Conservation (phyloP, 2,329 filamentous ascomycete genomes). For the Colletotrichum orbiculare region DNA sequence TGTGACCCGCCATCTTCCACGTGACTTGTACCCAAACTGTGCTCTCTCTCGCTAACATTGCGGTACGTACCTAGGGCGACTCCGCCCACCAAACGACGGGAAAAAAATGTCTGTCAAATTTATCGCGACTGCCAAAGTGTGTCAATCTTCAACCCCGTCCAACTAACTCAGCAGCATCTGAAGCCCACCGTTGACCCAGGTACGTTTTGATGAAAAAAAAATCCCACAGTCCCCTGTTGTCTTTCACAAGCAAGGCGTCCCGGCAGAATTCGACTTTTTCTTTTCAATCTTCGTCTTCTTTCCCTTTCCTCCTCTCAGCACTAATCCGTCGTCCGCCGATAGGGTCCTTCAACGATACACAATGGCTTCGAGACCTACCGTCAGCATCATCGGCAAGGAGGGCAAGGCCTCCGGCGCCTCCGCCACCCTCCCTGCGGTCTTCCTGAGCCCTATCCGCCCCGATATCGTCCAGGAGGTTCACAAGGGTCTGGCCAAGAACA, state of each 20-base stretch:
- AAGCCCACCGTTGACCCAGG: slow-evolving; percentile 54
- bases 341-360: slow-evolving; percentile 45
- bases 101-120: slow-evolving; percentile 52
- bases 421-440: slow-evolving; percentile 94
- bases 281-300: neutral
- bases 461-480: slow-evolving; percentile 99
- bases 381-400: slow-evolving; percentile 97
- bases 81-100: slow-evolving; percentile 51
- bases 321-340: slow-evolving; percentile 30
- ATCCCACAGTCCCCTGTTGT: slow-evolving; percentile 9
- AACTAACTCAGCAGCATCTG: slow-evolving; percentile 36
- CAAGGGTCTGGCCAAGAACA: slow-evolving; percentile 99
- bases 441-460: slow-evolving; percentile 95
- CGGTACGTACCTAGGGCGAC: slow-evolving; percentile 49
- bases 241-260: slow-evolving; percentile 25
- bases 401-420: slow-evolving; percentile 90
- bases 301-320: slow-evolving; percentile 23
- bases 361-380: slow-evolving; percentile 97
- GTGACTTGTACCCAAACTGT: slow-evolving; percentile 22
- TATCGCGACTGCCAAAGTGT: slow-evolving; percentile 45
- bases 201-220: slow-evolving; percentile 39
- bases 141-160: slow-evolving; percentile 47
- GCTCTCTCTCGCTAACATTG: slow-evolving; percentile 41
- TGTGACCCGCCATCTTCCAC: slow-evolving; percentile 1
- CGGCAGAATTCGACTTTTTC: slow-evolving; percentile 10